Evolutionary conservation across 208 protist species (phyloP).

Genomic region (Acanthamoeba castellanii): DNA sequence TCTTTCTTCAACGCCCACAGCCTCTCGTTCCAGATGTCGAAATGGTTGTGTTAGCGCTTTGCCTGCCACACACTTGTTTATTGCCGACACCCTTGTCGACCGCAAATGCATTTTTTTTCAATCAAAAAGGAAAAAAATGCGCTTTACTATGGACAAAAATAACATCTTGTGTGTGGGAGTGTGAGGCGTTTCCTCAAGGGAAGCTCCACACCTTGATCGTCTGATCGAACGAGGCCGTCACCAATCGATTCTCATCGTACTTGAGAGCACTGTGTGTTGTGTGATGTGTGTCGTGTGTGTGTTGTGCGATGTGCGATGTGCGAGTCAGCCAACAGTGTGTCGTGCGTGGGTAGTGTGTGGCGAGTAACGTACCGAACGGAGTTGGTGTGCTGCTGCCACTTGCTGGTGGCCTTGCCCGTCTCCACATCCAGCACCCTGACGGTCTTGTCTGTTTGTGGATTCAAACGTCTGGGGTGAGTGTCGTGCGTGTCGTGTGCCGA

Average conservation of each 20-base stretch:
- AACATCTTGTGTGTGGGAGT: too few relatives aligned
- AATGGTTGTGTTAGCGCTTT: too few relatives aligned
- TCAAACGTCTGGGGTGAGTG: not conserved
- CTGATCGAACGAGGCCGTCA: constrained; percentile 51
- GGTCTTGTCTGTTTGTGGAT: constrained; percentile 12
- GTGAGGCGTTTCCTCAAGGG: not conserved
- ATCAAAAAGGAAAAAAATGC: too few relatives aligned
- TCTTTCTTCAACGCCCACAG: not conserved
- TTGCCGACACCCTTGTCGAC: too few relatives aligned
- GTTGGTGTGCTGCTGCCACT: constrained; percentile 54
- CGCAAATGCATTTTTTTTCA: too few relatives aligned
- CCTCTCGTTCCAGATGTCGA: not conserved
- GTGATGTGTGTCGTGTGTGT: not conserved
- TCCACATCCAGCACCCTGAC: constrained; percentile 1
- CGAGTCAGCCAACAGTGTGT: too few relatives aligned
- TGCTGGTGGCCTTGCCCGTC: constrained; percentile 6
- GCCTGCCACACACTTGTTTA: too few relatives aligned
- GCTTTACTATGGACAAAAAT: too few relatives aligned
- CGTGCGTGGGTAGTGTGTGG: too few relatives aligned
- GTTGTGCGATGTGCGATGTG: not conserved
- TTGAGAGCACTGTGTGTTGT: not conserved
- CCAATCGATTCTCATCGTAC: constrained; percentile 25
- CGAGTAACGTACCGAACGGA: not conserved
- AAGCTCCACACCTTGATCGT: constrained; percentile 65
- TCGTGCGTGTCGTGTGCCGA: not conserved